Evolutionary conservation across 2,329 filamentous ascomycete genomes (phyloP), one percentile per base, ranked within the genome.

Genomic region (Cladobotryum mycophilum): DNA sequence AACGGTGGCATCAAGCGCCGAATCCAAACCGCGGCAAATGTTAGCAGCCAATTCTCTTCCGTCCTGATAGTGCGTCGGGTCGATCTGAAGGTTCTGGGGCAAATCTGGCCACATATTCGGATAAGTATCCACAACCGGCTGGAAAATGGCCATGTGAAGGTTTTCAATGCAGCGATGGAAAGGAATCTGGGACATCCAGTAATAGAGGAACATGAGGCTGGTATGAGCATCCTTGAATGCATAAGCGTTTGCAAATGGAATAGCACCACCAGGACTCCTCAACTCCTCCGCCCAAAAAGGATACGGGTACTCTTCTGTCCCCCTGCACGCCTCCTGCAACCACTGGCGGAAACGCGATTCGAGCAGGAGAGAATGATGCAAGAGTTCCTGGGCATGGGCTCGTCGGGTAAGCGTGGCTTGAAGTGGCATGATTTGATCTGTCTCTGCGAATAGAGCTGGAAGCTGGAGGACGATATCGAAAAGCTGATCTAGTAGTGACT

Each of bases 1-100:
- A 13, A 66, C 65, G 1, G 70, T 74, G 3, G 61, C 64, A 6
- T 59, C 62, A 5, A 79, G 64, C 0, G 70, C 71, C 41, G 69
- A 74, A 52, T 80, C 78, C 4, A 81, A 61, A 3, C 72, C 71
- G 38, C 76, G 70, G 55, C 78, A 80, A 14, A 80, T 72, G 48
- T 73, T 70, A 8, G 67, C 70, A 1, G 77, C 76, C 34, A 76
- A 62, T 46, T 71, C 67, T 15, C 69, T 67, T 1, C 69, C 70
- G 51, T 73, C 69, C 14, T 71, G 66, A 54, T 77, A 80, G 34
- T 63, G 66, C 12, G 62, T 59, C 3, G 69, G 60, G 48, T 79
- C 70, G 41, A 76, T 62, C 33, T 67, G 65, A 11, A 74, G 57
- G 15, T 65, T 64, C 4, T 61, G 56, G 1, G 70, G 69, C 43